Base-by-base conservation (phyloP, 2,329 filamentous ascomycete species). In the Exutisphaerella laricina region DNA sequence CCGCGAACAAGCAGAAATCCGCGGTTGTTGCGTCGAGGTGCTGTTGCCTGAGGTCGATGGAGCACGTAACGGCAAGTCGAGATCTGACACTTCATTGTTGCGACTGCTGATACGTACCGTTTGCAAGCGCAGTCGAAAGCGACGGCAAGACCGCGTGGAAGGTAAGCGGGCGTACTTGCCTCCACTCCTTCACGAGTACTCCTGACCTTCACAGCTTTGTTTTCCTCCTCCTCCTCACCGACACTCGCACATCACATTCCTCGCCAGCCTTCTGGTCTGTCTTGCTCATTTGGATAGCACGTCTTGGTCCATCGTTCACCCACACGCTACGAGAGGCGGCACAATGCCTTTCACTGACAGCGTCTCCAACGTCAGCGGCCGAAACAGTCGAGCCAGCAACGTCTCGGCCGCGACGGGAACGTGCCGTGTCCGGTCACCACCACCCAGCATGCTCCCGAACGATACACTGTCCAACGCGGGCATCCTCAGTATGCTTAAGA, bases 401-500 rank as follows among this genome's bases (percentile, higher is more conserved):
- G 51, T 68, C 41, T 73, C 71, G 17, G 59, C 55, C 17, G 58
- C 63, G 26, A 59, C 59, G 26, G 57, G 55, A 39, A 46, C 54
- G 10, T 53, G 55, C 20, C 53, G 53, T 34, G 26, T 59, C 37
- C 43, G 49, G 55, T 60, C 45, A 59, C 57, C 60, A 13, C 42
- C 51, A 49, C 45, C 57, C 51, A 48, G 39, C 53, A 55, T 44
- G 43, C 55, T 61, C 44, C 45, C 55, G 59, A 48, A 52, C 56
- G 48, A 58, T 55, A 47, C 58, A 58, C 38, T 60, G 58, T 40
- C 54, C 51, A 60, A 63, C 43, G 66, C 66, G 18, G 69, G 66
- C 29, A 65, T 73, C 46, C 60, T 70, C 58, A 70, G 67, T 49
- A 74, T 74, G 71, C 67, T 73, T 42, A 67, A 68, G 45, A 73